Percentiles rank a stretch among this genome's conserved stretches.
phyloP scores from a whole-genome alignment of 2,329 filamentous ascomycete species.

The Apiospora pterosperma region DNA sequence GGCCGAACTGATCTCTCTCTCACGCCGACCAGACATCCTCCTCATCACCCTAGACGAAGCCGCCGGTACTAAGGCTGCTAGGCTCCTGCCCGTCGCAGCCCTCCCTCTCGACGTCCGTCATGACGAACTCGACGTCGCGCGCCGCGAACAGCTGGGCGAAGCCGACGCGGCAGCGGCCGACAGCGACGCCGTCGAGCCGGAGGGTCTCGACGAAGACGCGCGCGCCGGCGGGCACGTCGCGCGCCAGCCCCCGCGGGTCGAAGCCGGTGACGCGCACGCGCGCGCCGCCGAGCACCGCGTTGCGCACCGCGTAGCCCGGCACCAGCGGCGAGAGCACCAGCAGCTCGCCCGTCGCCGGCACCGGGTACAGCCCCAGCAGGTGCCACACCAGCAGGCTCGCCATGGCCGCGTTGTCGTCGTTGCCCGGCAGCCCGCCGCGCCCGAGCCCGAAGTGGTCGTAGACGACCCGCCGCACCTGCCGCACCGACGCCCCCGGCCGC shows the following conservation, averaged over 20 bases:
- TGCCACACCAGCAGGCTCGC: conserved; percentile 4
- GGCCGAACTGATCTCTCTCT: no score
- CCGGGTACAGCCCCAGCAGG: not conserved
- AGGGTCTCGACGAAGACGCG: not conserved
- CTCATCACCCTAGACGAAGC: not conserved
- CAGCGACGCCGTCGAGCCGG: not conserved
- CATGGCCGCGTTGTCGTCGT: conserved; percentile 11
- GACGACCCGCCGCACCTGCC: conserved; percentile 7
- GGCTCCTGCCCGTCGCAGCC: conserved; percentile 1
- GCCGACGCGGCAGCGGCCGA: not conserved
- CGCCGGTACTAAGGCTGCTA: not conserved
- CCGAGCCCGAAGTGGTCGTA: conserved; percentile 12
- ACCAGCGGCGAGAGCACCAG: not conserved
- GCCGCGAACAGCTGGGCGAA: not conserved
- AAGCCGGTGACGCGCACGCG: not conserved
- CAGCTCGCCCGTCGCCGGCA: not conserved
- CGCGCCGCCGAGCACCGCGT: not conserved
- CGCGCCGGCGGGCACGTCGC: not conserved
- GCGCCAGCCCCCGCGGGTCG: not conserved
- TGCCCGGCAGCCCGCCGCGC: conserved; percentile 5
- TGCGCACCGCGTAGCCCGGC: conserved; percentile 1
- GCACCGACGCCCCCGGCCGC: conserved; percentile 4
- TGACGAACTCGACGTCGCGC: not conserved
- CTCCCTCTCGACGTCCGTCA: not conserved
- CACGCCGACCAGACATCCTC: no score